phyloP scores from a whole-genome alignment of 2,329 filamentous ascomycete genomes.

The Colletotrichum lindemuthianum region DNA sequence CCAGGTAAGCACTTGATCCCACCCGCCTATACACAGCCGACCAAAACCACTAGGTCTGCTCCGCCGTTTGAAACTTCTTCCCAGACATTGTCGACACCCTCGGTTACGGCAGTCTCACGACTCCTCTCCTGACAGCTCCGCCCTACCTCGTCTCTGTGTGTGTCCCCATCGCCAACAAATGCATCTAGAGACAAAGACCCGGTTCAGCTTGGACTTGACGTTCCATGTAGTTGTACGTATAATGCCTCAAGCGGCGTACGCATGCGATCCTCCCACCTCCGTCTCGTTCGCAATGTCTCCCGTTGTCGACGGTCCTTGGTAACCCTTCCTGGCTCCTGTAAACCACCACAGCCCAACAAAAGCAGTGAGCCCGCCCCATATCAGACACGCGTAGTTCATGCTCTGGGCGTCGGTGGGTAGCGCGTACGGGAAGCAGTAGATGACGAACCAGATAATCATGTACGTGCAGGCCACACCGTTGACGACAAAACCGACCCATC shows the following conservation, averaged over 20 bases:
- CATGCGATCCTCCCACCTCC: background rate
- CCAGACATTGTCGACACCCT: constrained; percentile 70
- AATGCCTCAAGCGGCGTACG: too few relatives aligned
- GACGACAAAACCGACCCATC: constrained; percentile 57
- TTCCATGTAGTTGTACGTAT: too few relatives aligned
- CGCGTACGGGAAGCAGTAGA: constrained; percentile 69
- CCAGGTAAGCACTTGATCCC: background rate
- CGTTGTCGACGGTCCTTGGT: constrained; percentile 37
- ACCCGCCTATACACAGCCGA: background rate
- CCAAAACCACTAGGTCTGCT: constrained; percentile 49
- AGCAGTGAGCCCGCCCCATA: constrained; percentile 54
- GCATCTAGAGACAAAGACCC: too few relatives aligned
- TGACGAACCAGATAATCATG: constrained; percentile 69
- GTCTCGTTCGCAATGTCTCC: constrained; percentile 22
- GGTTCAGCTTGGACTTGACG: too few relatives aligned
- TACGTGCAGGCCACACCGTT: constrained; percentile 65
- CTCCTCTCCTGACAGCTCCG: constrained; percentile 64
- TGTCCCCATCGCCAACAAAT: background rate
- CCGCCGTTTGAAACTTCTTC: constrained; percentile 72
- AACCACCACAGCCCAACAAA: constrained; percentile 56
- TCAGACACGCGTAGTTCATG: constrained; percentile 64
- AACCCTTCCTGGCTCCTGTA: constrained; percentile 39
- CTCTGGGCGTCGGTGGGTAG: constrained; percentile 54
- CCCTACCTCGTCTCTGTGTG: constrained; percentile 2
- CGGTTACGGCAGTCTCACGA: constrained; percentile 64